Conservation (phyloP, 176 grass and related monocot species). For the Zoysia pacifica region DNA sequence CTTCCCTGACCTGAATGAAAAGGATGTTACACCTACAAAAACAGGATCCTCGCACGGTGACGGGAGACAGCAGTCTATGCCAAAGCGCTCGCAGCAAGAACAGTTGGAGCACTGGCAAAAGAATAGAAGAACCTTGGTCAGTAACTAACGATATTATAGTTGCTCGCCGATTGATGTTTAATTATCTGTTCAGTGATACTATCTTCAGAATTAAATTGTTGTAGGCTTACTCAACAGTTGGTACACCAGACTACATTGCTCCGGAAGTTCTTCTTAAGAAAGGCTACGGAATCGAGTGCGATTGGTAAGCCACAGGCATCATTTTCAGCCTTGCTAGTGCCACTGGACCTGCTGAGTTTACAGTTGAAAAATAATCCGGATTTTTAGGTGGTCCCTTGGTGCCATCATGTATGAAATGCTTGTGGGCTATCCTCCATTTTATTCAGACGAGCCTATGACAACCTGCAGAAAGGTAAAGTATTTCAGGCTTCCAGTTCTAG, state of each 20-base stretch:
- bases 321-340: conserved; percentile 6
- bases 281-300: conserved; percentile 97
- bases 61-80: conserved; percentile 49
- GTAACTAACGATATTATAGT: conserved; percentile 27
- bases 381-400: conserved; percentile 95
- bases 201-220: conserved; percentile 19
- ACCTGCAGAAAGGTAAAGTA: conserved; percentile 90
- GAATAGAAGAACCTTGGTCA: conserved; percentile 96
- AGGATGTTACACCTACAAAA: conserved; percentile 66
- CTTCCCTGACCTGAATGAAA: conserved; percentile 94
- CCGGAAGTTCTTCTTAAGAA: conserved; percentile 98
- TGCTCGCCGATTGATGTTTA: background rate
- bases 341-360: conserved; percentile 28
- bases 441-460: conserved; percentile 96
- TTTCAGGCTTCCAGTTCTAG: conserved; percentile 4
- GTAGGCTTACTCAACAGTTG: conserved; percentile 97
- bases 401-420: conserved; percentile 99
- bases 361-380: conserved; percentile 8
- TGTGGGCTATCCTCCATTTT: conserved; percentile 97
- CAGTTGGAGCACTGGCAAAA: conserved; percentile 97
- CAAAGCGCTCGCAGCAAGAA: conserved; percentile 86
- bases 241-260: conserved; percentile 98
- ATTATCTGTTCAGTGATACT: background rate
- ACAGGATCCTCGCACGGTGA: conserved; percentile 38
- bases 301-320: conserved; percentile 74